Percentiles rank a stretch among this genome's conserved stretches.
phyloP scores from a whole-genome alignment of 176 grass and related monocot species.

The Metroxylon sagu region DNA sequence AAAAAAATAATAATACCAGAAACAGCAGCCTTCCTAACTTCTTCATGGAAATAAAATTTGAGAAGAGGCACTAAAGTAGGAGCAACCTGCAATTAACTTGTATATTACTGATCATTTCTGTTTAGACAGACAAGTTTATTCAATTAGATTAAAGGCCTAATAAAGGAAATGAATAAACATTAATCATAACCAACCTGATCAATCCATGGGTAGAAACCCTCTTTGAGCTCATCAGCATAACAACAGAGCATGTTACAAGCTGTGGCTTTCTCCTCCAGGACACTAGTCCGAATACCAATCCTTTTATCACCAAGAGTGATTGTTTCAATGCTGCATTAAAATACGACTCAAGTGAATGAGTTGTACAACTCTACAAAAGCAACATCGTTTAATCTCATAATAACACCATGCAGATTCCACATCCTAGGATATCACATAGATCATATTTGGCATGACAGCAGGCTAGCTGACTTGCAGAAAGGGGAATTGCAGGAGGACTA shows the following conservation, averaged over 20 bases:
- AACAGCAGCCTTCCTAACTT: slow-evolving; percentile 98
- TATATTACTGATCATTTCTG: slow-evolving; percentile 1
- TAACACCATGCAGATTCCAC: too few species aligned
- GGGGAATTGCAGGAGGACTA: not conserved
- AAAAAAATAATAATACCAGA: slow-evolving; percentile 41
- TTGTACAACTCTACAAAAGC: too few species aligned
- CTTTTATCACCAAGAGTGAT: slow-evolving; percentile 96
- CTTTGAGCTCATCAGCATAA: slow-evolving; percentile 98
- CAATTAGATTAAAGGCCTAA: not conserved
- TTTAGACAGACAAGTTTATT: not conserved
- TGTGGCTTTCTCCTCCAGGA: slow-evolving; percentile 98
- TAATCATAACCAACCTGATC: slow-evolving; percentile 64
- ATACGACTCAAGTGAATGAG: not conserved
- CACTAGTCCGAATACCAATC: slow-evolving; percentile 91
- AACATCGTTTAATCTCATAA: too few species aligned
- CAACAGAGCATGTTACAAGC: slow-evolving; percentile 99
- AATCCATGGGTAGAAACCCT: slow-evolving; percentile 98
- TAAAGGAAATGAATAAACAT: not conserved
- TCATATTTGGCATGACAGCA: too few species aligned
- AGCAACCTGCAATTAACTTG: slow-evolving; percentile 61
- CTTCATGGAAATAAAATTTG: slow-evolving; percentile 98
- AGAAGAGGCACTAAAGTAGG: slow-evolving; percentile 88
- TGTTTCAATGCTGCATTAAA: slow-evolving; percentile 69
- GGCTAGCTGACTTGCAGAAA: not conserved
- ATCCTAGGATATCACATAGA: too few species aligned